phyloP scores from a whole-genome alignment of 2,329 filamentous ascomycete genomes.

The Colletotrichum abscissum region DNA sequence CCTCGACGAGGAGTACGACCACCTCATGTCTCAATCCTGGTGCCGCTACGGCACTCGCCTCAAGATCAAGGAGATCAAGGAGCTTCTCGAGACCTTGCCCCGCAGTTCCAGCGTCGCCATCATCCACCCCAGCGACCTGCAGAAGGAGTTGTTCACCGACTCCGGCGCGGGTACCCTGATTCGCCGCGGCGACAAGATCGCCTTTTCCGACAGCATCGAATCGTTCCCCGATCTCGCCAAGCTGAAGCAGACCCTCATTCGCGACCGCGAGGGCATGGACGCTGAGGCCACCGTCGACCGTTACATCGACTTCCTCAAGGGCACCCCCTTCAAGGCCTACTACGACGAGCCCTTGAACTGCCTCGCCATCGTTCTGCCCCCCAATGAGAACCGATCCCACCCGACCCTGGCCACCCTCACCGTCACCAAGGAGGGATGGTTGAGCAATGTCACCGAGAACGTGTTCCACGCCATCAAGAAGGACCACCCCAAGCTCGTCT shows the following conservation, averaged over 20 bases:
- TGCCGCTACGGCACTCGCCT: conserved; percentile 93
- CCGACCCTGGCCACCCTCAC: conserved; percentile 91
- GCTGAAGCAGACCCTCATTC: conserved; percentile 84
- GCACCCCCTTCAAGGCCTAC: conserved; percentile 89
- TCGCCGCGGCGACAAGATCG: conserved; percentile 89
- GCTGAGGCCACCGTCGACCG: conserved; percentile 86
- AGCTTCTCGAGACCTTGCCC: conserved; percentile 87
- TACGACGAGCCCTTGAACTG: conserved; percentile 96
- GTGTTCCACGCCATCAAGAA: conserved; percentile 95
- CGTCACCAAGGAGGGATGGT: conserved; percentile 93
- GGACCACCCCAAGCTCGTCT: conserved; percentile 89
- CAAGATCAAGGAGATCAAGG: conserved; percentile 98
- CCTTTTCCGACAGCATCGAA: conserved; percentile 75
- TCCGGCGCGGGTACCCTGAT: conserved; percentile 95
- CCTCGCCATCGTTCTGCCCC: conserved; percentile 86
- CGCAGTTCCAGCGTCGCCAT: conserved; percentile 96
- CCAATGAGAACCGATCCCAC: conserved; percentile 72
- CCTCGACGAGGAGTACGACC: conserved; percentile 94
- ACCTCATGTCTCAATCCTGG: conserved; percentile 94
- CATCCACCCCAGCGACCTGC: conserved; percentile 94
- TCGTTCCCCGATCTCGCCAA: conserved; percentile 82
- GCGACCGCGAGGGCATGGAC: conserved; percentile 85
- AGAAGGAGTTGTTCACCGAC: conserved; percentile 97
- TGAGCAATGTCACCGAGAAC: conserved; percentile 95
- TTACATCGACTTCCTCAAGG: conserved; percentile 83